phyloP scores from a whole-genome alignment of 495 filamentous ascomycete genomes.

The Lasiosphaeria ovina region DNA sequence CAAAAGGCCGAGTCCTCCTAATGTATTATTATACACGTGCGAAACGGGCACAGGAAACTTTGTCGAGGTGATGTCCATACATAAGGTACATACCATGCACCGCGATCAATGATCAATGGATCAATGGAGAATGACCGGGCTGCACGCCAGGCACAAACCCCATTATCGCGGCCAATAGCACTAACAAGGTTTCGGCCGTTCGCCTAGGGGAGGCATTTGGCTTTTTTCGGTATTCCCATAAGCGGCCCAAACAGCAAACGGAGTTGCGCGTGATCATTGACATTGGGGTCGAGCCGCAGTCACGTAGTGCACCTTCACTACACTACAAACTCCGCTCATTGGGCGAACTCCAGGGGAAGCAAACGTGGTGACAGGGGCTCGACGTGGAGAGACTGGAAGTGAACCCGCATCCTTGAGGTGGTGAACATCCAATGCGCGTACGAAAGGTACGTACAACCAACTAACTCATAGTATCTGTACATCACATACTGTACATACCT shows the following conservation, averaged over 20 bases:
- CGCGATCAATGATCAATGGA: neutral
- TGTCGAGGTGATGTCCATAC: too few species aligned
- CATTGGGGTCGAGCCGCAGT: neutral
- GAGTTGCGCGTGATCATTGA: slow-evolving; percentile 1
- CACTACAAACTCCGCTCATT: neutral
- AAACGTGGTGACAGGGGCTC: neutral
- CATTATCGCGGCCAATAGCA: neutral
- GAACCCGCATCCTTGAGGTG: neutral
- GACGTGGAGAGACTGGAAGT: neutral
- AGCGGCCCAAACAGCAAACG: neutral
- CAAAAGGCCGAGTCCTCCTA: too few species aligned
- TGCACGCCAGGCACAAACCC: neutral
- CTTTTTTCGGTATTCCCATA: neutral
- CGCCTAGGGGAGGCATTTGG: neutral
- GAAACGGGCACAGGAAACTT: too few species aligned
- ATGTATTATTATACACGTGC: too few species aligned
- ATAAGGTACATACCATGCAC: too few species aligned
- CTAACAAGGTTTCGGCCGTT: slow-evolving; percentile 2
- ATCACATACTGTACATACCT: too few species aligned
- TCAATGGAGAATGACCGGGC: neutral
- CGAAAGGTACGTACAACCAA: too few species aligned
- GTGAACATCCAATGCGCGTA: too few species aligned
- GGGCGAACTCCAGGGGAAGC: neutral
- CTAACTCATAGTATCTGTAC: too few species aligned
- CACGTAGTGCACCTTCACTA: neutral